A percentile compares a stretch with the other conserved stretches of the same genome.
These are phyloP conservation scores for Pseudogymnoascus verrucosus DNA, from an alignment of 2,329 filamentous ascomycete genomes.

Conservation along the genomic window DNA sequence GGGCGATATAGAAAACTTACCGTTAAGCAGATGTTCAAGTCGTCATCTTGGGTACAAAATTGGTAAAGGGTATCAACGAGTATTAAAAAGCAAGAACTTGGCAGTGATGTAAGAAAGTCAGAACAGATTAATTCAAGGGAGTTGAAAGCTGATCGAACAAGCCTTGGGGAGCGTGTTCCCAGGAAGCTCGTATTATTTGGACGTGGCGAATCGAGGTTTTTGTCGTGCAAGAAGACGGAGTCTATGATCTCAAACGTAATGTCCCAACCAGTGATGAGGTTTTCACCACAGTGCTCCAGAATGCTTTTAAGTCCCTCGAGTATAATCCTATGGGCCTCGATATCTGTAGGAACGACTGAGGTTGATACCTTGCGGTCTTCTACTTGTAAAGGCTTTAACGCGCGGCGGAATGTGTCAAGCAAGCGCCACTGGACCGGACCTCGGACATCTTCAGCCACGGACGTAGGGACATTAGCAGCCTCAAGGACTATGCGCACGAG, in stretches of 20 bases:
- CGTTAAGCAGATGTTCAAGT: constrained; percentile 91
- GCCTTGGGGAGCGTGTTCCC: constrained; percentile 54
- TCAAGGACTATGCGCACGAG: constrained; percentile 51
- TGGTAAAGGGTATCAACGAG: constrained; percentile 82
- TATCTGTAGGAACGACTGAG: constrained; percentile 53
- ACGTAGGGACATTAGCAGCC: constrained; percentile 47
- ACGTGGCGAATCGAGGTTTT: constrained; percentile 16
- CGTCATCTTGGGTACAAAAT: constrained; percentile 83
- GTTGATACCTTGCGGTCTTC: constrained; percentile 46
- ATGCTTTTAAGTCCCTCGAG: constrained; percentile 75
- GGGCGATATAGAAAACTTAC: constrained; percentile 38
- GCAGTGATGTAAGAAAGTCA: constrained; percentile 74
- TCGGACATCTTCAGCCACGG: constrained; percentile 42
- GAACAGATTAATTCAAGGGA: constrained; percentile 90
- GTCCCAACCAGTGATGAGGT: constrained; percentile 74
- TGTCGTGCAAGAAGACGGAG: constrained; percentile 57
- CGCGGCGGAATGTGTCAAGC: constrained; percentile 56
- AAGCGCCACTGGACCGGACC: constrained; percentile 64
- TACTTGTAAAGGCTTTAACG: constrained; percentile 50
- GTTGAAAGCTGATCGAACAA: constrained; percentile 80
- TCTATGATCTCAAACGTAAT: constrained; percentile 78
- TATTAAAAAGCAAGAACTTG: constrained; percentile 60
- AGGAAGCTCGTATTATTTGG: constrained; percentile 18
- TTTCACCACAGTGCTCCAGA: constrained; percentile 82
- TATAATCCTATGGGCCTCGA: constrained; percentile 72